Conservation (phyloP, 1,284 basidiomycete genomes). For the Trametes polyzona region DNA sequence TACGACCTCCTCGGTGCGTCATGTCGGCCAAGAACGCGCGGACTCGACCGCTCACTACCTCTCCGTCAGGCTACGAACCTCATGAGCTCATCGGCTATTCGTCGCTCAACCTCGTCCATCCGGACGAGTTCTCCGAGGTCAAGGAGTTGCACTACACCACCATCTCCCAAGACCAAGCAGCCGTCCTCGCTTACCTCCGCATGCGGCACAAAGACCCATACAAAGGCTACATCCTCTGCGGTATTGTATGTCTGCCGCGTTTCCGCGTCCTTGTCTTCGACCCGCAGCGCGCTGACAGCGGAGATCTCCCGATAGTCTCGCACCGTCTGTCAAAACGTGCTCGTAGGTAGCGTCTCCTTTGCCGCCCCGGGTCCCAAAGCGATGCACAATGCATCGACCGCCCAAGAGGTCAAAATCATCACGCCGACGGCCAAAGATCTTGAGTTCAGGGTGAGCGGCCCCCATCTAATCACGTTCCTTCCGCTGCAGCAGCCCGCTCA, state of each 20-base stretch:
- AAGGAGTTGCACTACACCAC: conserved; percentile 73
- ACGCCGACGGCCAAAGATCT: conserved; percentile 67
- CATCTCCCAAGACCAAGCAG: conserved; percentile 74
- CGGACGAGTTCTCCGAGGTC: conserved; percentile 68
- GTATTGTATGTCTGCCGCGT: conserved; percentile 64
- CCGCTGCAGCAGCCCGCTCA: not conserved
- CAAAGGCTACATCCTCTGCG: conserved; percentile 72
- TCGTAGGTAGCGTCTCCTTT: conserved; percentile 76
- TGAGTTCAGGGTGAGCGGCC: conserved; percentile 61
- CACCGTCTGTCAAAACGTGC: conserved; percentile 73
- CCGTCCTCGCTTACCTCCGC: conserved; percentile 72
- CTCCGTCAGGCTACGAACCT: conserved; percentile 64
- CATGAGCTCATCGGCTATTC: conserved; percentile 67
- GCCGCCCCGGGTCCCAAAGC: conserved; percentile 71
- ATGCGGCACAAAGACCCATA: conserved; percentile 75
- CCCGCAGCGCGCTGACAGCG: conserved; percentile 7
- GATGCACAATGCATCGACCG: conserved; percentile 76
- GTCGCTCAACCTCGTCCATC: conserved; percentile 73
- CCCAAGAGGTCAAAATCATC: conserved; percentile 75
- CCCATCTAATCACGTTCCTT: too few species aligned
- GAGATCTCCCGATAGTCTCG: conserved; percentile 39
- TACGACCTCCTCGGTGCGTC: conserved; percentile 67
- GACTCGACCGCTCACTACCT: not conserved
- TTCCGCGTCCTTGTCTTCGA: not conserved
- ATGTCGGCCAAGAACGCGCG: not conserved